Evolutionary conservation across 495 filamentous ascomycete species (phyloP), one percentile per base, ranked within the genome.

Genomic region (Penicillium lagena): DNA sequence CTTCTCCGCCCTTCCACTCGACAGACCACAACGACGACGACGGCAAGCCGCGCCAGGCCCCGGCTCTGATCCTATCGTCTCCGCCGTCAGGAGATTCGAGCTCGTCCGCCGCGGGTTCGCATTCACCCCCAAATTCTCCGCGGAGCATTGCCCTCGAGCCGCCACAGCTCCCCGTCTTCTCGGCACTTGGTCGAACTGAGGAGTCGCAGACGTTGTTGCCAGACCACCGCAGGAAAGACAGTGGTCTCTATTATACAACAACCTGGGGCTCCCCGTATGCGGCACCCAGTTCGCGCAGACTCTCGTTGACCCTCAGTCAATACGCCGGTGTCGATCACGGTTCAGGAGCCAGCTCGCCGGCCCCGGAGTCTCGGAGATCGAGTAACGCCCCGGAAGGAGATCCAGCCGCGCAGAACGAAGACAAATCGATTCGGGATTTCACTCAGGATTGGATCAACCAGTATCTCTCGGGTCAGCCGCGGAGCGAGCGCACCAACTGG

Each of bases 391-490:
- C 55, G 7, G 42, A 38, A 9, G 50, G 59, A 40, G 61, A 63
- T 37, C 30, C 57, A 15, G 46, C 40, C 9, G 56, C 51, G 35
- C 44, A 51, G 56, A 74, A 50, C 62, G 76, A 32, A 63, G 77
- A 56, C 12, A 64, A 62, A 42, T 65, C 68, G 2, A 67, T 68
- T 38, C 66, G 67, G 41, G 82, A 84, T 35, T 80, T 87, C 42
- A 87, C 83, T 1, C 79, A 87, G 55, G 83, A 85, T 68, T 89
- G 85, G 85, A 84, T 89, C 47, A 80, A 85, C 33, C 81, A 85
- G 50, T 84, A 86, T 50, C 80, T 85, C 7, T 75, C 78, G 9
- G 73, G 76, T 49, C 78, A 80, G 50, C 69, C 68, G 35, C 64
- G 75, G 34, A 76, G 77, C 41, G 85, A 87, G 59, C 73, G 76